Evolutionary conservation across 1,284 basidiomycete species (phyloP), one percentile per base, ranked within the genome.

Genomic region (Pseudozyma sp.): DNA sequence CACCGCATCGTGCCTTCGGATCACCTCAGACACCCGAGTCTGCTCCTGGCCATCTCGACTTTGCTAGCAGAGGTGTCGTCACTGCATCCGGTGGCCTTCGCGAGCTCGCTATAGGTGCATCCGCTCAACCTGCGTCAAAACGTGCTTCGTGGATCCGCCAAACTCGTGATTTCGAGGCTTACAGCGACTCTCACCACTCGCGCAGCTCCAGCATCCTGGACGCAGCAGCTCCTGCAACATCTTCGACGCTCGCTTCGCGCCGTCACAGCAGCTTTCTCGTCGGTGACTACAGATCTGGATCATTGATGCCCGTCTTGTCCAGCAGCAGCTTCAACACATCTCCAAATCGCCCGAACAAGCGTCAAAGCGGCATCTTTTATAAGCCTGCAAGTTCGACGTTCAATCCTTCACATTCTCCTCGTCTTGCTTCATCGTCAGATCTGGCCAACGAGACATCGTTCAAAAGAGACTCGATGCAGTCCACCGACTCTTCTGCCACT

Each of bases 211-310:
- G 38, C 16, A n/a, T 47, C 16, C 60, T 66, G 3, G 54, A 58
- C 35, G 48, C 72, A 3, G 56, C 64, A 16, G 53, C 63, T 7
- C 50, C 44, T 16, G 38, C 50, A 35, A 21, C 52, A 35, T 19
- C 47, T 5, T 52, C 71, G 11, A 57, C 44, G 1, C 36, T 53
- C 38, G 59, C 66, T 19, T 75, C 71, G 38, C 59, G 71, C 10
- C 58, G 71, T 34, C 71, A 75, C 59, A 75, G 71, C 63, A 75
- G 71, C 48, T 70, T 75, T 45, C 53, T 75, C 6, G 39, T 52
- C 6, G 67, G 67, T 21, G 71, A 75, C 9, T 60, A 59, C 38
- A 53, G 62, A 5, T 52, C 63, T 9, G 55, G 51, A 19, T 47
- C 59, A n/a, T 35, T 56, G 40, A 66, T 75, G 38, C 71, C 71